Percentiles rank a stretch among this genome's conserved stretches.
These are phyloP conservation scores for Dacryopinax spathularia DNA, from an alignment of 768 basidiomycete species.

Conservation along the genomic window DNA sequence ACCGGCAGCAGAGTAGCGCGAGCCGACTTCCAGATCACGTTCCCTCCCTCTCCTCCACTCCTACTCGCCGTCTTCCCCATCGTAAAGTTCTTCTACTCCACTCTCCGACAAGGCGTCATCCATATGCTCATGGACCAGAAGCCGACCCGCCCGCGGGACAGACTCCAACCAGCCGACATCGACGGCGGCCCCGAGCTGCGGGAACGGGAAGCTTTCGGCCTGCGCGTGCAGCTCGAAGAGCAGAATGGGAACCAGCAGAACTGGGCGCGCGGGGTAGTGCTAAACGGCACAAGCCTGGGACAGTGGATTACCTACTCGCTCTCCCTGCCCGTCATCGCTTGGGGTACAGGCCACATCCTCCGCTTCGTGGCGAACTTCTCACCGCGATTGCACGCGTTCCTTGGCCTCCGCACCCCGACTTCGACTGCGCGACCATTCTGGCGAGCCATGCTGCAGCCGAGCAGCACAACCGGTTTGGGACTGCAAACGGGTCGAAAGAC, in stretches of 20 bases:
- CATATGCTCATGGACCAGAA: slow-evolving; percentile 14
- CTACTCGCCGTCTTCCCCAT: slow-evolving; percentile 20
- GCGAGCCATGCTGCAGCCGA: no score
- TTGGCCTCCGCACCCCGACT: no score
- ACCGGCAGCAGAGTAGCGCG: slow-evolving; percentile 8
- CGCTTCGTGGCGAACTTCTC: not conserved
- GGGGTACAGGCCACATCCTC: not conserved
- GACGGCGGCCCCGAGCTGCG: not conserved
- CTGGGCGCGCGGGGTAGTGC: not conserved
- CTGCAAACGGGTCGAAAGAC: no score
- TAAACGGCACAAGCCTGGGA: not conserved
- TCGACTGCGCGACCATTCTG: no score
- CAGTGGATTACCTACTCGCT: not conserved
- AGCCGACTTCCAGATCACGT: slow-evolving; percentile 10
- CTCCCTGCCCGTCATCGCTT: not conserved
- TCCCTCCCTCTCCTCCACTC: slow-evolving; percentile 26
- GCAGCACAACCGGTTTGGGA: no score
- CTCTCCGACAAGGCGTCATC: slow-evolving; percentile 13
- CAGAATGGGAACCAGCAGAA: slow-evolving; percentile 3
- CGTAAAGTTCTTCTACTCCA: slow-evolving; percentile 18
- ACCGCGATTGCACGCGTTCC: not conserved
- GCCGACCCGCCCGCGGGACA: not conserved
- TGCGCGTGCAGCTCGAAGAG: slow-evolving; percentile 2
- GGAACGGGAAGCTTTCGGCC: not conserved
- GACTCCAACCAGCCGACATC: not conserved